Conservation (phyloP, 768 basidiomycete species). For the Suillus luteus region DNA sequence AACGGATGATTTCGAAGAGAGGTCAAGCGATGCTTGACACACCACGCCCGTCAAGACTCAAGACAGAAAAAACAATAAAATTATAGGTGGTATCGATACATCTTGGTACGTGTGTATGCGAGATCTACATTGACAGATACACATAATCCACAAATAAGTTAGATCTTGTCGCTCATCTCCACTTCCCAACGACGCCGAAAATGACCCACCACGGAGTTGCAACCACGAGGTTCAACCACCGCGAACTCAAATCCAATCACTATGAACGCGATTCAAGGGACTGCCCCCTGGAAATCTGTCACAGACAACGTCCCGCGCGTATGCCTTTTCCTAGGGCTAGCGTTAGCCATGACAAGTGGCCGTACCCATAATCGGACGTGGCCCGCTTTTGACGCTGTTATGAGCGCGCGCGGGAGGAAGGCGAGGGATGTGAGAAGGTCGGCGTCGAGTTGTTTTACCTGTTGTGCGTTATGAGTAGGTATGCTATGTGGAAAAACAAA, state of each 20-base stretch:
- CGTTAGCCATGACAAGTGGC: constrained; percentile 53
- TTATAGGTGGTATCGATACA: constrained; percentile 11
- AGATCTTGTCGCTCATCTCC: constrained; percentile 15
- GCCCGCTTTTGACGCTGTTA: constrained; percentile 79
- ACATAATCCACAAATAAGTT: constrained; percentile 20
- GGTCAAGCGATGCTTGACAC: neutral
- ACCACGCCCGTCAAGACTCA: neutral
- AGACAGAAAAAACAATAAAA: neutral
- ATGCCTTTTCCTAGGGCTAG: constrained; percentile 29
- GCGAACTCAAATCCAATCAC: neutral
- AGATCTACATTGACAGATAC: constrained; percentile 13
- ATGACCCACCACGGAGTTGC: neutral
- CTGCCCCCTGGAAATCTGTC: constrained; percentile 33
- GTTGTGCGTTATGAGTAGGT: neutral
- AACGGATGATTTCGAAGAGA: neutral
- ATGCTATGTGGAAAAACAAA: neutral
- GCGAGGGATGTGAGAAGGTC: constrained; percentile 75
- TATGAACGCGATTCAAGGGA: constrained; percentile 15
- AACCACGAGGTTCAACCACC: neutral
- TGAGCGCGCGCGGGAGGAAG: constrained; percentile 75
- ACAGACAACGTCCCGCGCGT: constrained; percentile 33
- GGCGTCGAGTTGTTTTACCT: constrained; percentile 82
- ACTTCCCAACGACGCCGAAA: constrained; percentile 13
- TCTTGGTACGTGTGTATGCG: neutral
- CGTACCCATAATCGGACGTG: constrained; percentile 85